Conservation (phyloP, 768 basidiomycete species). For the Podaxis sp. region DNA sequence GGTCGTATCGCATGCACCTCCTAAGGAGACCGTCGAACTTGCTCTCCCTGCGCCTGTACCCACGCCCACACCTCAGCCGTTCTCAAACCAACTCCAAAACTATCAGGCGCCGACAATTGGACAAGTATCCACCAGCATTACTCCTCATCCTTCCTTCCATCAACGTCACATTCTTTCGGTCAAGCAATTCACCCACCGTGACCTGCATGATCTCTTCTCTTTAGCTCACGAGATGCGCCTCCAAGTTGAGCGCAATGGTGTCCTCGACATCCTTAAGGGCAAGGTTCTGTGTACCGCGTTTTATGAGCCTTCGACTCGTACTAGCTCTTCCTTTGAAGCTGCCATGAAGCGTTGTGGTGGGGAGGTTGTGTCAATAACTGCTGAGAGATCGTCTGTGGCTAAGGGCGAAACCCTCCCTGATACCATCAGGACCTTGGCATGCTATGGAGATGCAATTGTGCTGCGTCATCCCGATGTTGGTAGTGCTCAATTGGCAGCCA, state of each 20-base stretch:
- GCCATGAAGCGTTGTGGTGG: conserved; percentile 99
- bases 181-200: conserved; percentile 87
- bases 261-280: conserved; percentile 86
- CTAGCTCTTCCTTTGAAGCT: conserved; percentile 93
- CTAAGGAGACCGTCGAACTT: conserved; percentile 11
- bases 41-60: conserved; percentile 22
- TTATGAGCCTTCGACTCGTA: conserved; percentile 96
- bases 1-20: conserved; percentile 42
- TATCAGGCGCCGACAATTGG: conserved; percentile 34
- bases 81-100: conserved; percentile 15
- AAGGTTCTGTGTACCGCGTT: conserved; percentile 90
- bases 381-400: conserved; percentile 81
- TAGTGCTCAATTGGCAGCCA: conserved; percentile 93
- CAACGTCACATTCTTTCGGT: conserved; percentile 92
- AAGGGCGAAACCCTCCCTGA: conserved; percentile 95
- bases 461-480: conserved; percentile 94
- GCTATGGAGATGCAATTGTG: conserved; percentile 94
- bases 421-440: conserved; percentile 90
- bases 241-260: conserved; percentile 90
- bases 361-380: conserved; percentile 83
- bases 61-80: conserved; percentile 4
- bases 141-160: conserved; percentile 85
- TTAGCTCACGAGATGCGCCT: conserved; percentile 96
- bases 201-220: conserved; percentile 92
- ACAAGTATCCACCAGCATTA: conserved; percentile 45